Evolutionary conservation across 164 flowering plant species (phyloP).

Genomic region (Chimonanthus praecox): DNA sequence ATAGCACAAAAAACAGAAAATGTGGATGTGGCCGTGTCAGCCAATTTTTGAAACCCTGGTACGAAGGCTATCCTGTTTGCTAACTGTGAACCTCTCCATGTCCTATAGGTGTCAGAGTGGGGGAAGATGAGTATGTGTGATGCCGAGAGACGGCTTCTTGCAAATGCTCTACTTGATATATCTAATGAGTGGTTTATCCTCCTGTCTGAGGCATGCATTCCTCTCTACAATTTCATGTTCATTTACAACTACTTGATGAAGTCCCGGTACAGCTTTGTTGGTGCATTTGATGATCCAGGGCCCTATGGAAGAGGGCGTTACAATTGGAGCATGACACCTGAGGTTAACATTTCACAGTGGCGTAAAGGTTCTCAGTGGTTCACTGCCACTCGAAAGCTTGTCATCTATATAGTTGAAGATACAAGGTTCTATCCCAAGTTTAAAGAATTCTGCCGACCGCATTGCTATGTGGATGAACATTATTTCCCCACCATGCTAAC

Average conservation of each 20-base stretch:
- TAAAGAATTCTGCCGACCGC: constrained; percentile 62
- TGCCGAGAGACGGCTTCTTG: constrained; percentile 90
- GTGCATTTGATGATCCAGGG: constrained; percentile 69
- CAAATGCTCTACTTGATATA: constrained; percentile 82
- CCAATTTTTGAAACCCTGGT: not conserved
- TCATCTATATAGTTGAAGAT: constrained; percentile 54
- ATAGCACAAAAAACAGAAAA: too few relatives aligned
- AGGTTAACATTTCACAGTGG: constrained; percentile 64
- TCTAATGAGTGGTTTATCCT: constrained; percentile 82
- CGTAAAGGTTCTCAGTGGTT: constrained; percentile 98
- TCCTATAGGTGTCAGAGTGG: constrained; percentile 70
- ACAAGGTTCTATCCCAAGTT: constrained; percentile 58
- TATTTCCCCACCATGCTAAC: constrained; percentile 87
- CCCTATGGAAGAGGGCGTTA: constrained; percentile 89
- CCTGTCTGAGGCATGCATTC: constrained; percentile 86
- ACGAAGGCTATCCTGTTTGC: not conserved
- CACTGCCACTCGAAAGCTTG: constrained; percentile 62
- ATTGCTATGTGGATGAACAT: constrained; percentile 91
- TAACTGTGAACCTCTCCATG: not conserved
- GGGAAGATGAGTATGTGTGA: constrained; percentile 93
- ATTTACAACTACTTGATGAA: constrained; percentile 51
- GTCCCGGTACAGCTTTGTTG: constrained; percentile 67
- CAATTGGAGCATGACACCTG: constrained; percentile 53
- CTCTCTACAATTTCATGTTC: constrained; percentile 61
- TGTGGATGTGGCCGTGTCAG: too few relatives aligned